Base-by-base conservation (phyloP, 1,284 basidiomycete genomes). In the Tausonia pullulans region DNA sequence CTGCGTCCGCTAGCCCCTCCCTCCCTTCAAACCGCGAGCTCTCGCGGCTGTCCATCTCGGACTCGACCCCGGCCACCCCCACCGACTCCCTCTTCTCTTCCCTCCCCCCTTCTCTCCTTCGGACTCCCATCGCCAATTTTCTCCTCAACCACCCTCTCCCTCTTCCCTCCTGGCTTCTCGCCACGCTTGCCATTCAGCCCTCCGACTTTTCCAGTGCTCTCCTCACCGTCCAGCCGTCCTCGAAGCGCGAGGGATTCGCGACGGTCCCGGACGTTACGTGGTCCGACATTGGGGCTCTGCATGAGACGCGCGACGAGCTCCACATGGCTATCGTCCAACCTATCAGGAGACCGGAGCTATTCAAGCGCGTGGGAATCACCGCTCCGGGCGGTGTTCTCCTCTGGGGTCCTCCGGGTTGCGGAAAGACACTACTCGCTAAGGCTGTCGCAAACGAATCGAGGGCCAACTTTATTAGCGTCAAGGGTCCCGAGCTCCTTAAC, bases 321-420 rank as follows among this genome's bases (percentile, higher is more conserved):
- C 88, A 93, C 70, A 97, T 98, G 91, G 90, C 92, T 13, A 90
- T 98, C 69, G 93, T 98, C 3, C 90, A 97, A 73, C 95, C 95
- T 2, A 95, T 98, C 70, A 82, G 84, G 60, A 79, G 88, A 56
- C 95, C 95, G 0, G 92, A 94, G 73, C 75, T 98, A 1, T 98
- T 98, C 77, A 83, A 78, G 59, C 82, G 82, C 1, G 87, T 97
- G 2, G 95, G 94, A 10, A 90, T 96, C 68, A 84, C 86, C 54
- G 85, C 88, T 7, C 84, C 88, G 0, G 88, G 90, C 73, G 95
- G 95, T 3, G 95, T 98, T 1, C 79, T 98, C 27, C 79, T 98
- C n/a, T 98, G 94, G 95, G 95, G 95, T 14, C 95, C 95, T 8
- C 95, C 95, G 0, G 95, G 95, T 4, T 98, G 95, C 73, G 94